Conservation (phyloP, 176 grass and related monocot genomes). For the Avena eriantha region DNA sequence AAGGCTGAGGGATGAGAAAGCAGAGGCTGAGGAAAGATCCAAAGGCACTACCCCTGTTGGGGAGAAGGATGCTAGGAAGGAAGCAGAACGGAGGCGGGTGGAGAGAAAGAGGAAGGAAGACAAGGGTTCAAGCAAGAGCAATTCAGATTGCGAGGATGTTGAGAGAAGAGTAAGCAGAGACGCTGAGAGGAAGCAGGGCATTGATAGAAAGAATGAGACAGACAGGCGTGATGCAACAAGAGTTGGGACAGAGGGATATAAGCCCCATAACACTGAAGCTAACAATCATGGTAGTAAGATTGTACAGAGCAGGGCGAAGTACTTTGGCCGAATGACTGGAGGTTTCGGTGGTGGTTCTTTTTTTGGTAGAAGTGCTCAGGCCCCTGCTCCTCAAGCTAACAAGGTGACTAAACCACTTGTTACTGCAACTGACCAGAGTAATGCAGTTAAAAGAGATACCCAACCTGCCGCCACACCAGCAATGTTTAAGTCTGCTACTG, state of each 20-base stretch:
- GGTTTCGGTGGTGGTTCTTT: conserved; percentile 62
- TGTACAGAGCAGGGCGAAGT: conserved; percentile 57
- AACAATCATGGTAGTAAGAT: conserved; percentile 51
- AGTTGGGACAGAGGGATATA: conserved; percentile 48
- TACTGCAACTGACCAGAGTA: conserved; percentile 56
- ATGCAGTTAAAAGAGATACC: conserved; percentile 65
- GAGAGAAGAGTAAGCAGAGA: conserved; percentile 66
- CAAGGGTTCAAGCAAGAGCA: conserved; percentile 88
- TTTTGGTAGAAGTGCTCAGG: conserved; percentile 76
- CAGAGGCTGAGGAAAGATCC: conserved; percentile 76
- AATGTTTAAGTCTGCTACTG: conserved; percentile 45
- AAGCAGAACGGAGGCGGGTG: conserved; percentile 55
- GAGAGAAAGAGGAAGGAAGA: conserved; percentile 82
- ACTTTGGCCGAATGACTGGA: conserved; percentile 76
- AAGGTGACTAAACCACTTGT: conserved; percentile 56
- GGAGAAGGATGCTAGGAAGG: conserved; percentile 76
- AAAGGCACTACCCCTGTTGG: conserved; percentile 63
- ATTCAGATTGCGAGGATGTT: conserved; percentile 83
- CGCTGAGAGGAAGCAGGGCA: conserved; percentile 58
- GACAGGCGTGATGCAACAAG: conserved; percentile 52
- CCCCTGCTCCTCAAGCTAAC: conserved; percentile 53
- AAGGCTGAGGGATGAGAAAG: conserved; percentile 80
- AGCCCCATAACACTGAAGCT: conserved; percentile 47
- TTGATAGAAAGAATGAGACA: conserved; percentile 57
- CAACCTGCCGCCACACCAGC: conserved; percentile 49